phyloP scores from a whole-genome alignment of 1,284 basidiomycete genomes.

The Cutaneotrichosporon sp. region DNA sequence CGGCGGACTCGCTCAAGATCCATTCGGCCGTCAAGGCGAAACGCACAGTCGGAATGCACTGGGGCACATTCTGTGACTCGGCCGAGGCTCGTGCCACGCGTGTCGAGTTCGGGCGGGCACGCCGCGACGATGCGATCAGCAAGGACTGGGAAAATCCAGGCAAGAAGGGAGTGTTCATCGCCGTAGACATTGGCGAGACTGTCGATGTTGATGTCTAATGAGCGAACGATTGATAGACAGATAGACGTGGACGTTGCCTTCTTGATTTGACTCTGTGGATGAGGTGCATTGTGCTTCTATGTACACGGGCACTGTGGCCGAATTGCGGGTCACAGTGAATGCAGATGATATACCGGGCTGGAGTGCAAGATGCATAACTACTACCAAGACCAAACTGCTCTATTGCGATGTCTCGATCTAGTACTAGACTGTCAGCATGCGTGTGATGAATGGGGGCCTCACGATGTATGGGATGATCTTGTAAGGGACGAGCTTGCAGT shows the following conservation, averaged over 20 bases:
- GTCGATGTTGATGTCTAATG: conserved; percentile 1
- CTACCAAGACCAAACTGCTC: too few relatives aligned
- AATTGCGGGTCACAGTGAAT: too few relatives aligned
- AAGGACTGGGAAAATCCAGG: conserved; percentile 25
- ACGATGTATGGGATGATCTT: conserved; percentile 78
- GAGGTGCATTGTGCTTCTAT: too few relatives aligned
- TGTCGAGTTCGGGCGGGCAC: conserved; percentile 42
- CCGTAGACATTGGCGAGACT: conserved; percentile 44
- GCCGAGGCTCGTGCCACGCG: conserved; percentile 44
- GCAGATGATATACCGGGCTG: too few relatives aligned
- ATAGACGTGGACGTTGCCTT: too few relatives aligned
- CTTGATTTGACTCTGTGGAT: too few relatives aligned
- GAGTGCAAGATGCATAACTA: too few relatives aligned
- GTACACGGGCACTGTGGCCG: too few relatives aligned
- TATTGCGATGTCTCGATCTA: too few relatives aligned
- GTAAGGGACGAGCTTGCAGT: conserved; percentile 76
- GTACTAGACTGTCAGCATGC: too few relatives aligned
- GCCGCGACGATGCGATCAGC: conserved; percentile 29
- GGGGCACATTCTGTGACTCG: conserved; percentile 48
- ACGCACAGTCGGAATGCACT: conserved; percentile 45
- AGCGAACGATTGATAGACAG: too few relatives aligned
- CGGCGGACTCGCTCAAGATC: conserved; percentile 44
- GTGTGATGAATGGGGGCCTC: too few relatives aligned
- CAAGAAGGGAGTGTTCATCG: conserved; percentile 37
- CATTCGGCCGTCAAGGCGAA: conserved; percentile 32